phyloP scores from a whole-genome alignment of 306 rosid species.

The Dryas drummondii region DNA sequence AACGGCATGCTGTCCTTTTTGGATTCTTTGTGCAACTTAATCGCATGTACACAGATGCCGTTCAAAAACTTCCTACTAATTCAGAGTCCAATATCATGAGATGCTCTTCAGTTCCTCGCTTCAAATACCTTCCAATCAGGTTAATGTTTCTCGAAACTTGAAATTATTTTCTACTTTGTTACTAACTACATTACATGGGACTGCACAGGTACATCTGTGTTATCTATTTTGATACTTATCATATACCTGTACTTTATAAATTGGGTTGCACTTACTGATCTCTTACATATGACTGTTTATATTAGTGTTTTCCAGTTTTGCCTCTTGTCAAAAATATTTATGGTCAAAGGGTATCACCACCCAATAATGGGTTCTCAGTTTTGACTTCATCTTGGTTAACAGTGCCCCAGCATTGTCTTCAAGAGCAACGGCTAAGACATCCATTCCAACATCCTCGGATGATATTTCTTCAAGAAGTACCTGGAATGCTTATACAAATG shows the following conservation, averaged over 20 bases:
- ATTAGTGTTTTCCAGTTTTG: background rate
- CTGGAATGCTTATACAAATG: slow-evolving; percentile 79
- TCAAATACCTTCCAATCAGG: slow-evolving; percentile 99
- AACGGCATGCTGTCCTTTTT: slow-evolving; percentile 91
- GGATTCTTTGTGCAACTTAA: slow-evolving; percentile 98
- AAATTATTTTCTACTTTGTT: slow-evolving; percentile 14
- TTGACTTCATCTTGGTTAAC: slow-evolving; percentile 31
- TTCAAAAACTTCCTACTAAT: slow-evolving; percentile 89
- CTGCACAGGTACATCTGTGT: slow-evolving; percentile 4
- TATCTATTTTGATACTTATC: slow-evolving; percentile 6
- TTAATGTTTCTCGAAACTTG: slow-evolving; percentile 31
- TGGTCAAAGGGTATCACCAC: slow-evolving; percentile 1
- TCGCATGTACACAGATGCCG: slow-evolving; percentile 84
- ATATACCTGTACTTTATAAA: background rate
- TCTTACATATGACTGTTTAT: background rate
- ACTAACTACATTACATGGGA: background rate
- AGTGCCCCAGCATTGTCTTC: slow-evolving; percentile 98
- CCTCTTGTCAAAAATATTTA: background rate
- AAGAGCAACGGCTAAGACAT: slow-evolving; percentile 71
- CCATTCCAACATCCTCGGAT: slow-evolving; percentile 54
- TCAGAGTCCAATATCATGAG: slow-evolving; percentile 96
- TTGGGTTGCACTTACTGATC: background rate
- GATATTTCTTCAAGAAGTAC: slow-evolving; percentile 73
- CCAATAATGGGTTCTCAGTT: slow-evolving; percentile 19
- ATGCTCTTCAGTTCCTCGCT: slow-evolving; percentile 94